Evolutionary conservation across 2,329 filamentous ascomycete species (phyloP).

Genomic region (Colletotrichum sp.): DNA sequence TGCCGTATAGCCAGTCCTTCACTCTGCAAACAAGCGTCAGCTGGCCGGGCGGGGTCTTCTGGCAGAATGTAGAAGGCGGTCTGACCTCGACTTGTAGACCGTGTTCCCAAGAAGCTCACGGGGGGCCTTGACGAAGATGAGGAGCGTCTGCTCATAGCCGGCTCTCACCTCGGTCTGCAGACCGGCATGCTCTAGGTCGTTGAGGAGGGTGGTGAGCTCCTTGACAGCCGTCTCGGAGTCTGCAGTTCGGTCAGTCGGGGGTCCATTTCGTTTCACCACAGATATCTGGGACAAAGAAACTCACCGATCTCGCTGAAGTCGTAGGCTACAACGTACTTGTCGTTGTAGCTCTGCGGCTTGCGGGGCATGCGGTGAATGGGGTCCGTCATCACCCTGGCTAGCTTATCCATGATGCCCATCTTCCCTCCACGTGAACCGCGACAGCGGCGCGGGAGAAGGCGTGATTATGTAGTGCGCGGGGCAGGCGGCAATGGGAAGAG

Average conservation of each 20-base stretch:
- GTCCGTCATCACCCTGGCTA: constrained; percentile 9
- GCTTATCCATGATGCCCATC: constrained; percentile 20
- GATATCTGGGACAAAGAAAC: not conserved
- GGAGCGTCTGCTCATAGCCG: constrained; percentile 68
- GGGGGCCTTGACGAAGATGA: constrained; percentile 71
- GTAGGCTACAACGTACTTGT: constrained; percentile 46
- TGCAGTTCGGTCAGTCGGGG: constrained; percentile 15
- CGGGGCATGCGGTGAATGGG: constrained; percentile 9
- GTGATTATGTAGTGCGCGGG: constrained; percentile 11
- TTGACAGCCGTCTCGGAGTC: constrained; percentile 37
- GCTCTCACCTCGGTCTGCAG: constrained; percentile 75
- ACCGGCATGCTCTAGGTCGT: constrained; percentile 65
- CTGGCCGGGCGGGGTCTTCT: not conserved
- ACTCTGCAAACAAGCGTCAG: constrained; percentile 51
- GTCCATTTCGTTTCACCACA: not conserved
- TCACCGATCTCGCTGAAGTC: constrained; percentile 40
- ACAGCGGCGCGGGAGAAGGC: not conserved
- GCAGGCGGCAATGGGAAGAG: not conserved
- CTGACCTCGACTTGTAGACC: constrained; percentile 70
- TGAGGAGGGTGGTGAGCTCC: constrained; percentile 52
- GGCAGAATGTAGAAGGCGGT: not conserved
- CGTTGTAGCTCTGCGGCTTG: constrained; percentile 29
- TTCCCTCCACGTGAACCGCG: not conserved
- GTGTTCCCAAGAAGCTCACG: constrained; percentile 67
- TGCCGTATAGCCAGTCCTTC: constrained; percentile 77